Base-by-base conservation (phyloP, 257 asterid genomes). In the Prunella vulgaris region DNA sequence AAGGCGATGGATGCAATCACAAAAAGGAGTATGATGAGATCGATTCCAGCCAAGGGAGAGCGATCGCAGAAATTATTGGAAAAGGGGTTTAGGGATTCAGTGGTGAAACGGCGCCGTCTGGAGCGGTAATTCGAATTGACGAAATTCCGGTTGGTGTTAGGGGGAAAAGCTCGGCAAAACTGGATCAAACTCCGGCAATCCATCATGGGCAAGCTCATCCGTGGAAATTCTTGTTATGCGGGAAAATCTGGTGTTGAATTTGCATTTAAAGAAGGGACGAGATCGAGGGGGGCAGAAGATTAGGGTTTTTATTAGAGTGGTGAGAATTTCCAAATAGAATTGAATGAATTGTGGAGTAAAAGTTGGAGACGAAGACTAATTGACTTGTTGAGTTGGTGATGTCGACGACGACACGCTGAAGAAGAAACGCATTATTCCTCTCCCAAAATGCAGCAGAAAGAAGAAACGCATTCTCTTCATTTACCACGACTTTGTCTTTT, bases 101-200 rank as follows among this genome's bases (percentile, higher is more conserved):
- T 3, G 60, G 74, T 57, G 2, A 72, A 67, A 12, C 81, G 82
- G 66, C 82, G 78, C 52, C 72, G 64, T 21, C 75, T 77, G 67
- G 28, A n/a, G 25, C 66, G 66, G 14, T 79, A 60, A 66, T 60
- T 33, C 10, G 76, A 60, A 53, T 60, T 70, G 62, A 42, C 62
- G 62, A 61, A 74, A 54, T 67, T 77, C 56, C 44, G 64, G 52
- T 57, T 40, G 80, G 59, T 77, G 56, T 69, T 81, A 52, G 77
- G 83, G 63, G 82, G 86, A 9, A 80, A 84, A 49, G 81, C 77
- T 54, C 86, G 62, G 82, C 88, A 83, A 25, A 83, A 83, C 80
- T 83, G 84, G 82, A 83, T 83, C 88, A 83, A 74, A 60, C 80
- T 76, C 74, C 85, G 84, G 82, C 88, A 80, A 76, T 83, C 88